Percentiles rank a stretch among this genome's conserved stretches.
phyloP scores from a whole-genome alignment of 106 monocot genomes.

The Hemerocallis citrina region DNA sequence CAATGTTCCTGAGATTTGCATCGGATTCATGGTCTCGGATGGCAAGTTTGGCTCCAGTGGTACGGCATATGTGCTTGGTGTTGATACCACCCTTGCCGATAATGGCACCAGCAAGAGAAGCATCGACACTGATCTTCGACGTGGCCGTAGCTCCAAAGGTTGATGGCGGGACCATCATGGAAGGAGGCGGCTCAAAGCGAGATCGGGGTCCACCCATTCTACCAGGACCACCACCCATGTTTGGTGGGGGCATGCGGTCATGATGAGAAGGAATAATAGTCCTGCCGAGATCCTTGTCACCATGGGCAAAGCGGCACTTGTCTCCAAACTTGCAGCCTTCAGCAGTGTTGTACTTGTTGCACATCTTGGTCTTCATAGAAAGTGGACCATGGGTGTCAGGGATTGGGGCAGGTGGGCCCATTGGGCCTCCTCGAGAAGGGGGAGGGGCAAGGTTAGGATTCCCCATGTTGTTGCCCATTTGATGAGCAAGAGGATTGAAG shows the following conservation, averaged over 20 bases:
- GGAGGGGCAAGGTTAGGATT: constrained; percentile 10
- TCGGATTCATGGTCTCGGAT: constrained; percentile 38
- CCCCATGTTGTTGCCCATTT: constrained; percentile 18
- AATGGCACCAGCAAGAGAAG: constrained; percentile 41
- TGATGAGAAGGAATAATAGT: constrained; percentile 17
- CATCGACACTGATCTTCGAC: constrained; percentile 39
- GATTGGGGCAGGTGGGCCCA: constrained; percentile 6
- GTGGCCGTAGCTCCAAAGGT: constrained; percentile 49
- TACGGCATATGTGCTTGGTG: constrained; percentile 39
- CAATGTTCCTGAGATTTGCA: constrained; percentile 36
- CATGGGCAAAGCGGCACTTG: constrained; percentile 46
- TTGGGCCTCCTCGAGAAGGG: constrained; percentile 8
- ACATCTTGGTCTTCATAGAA: constrained; percentile 25
- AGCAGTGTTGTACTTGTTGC: constrained; percentile 32
- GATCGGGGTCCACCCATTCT: constrained; percentile 7
- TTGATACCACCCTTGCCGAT: constrained; percentile 47
- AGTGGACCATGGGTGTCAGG: constrained; percentile 9
- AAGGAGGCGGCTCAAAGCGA: constrained; percentile 11
- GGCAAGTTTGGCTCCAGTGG: constrained; percentile 29
- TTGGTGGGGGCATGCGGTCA: constrained; percentile 11
- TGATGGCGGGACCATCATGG: constrained; percentile 4
- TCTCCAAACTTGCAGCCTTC: constrained; percentile 51
- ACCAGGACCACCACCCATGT: not conserved
- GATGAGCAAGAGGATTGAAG: constrained; percentile 12
- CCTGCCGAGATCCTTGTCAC: constrained; percentile 43